A percentile compares a stretch with the other conserved stretches of the same genome.
phyloP scores from a whole-genome alignment of 441 rosid genomes.

The Isatis lusitanica region DNA sequence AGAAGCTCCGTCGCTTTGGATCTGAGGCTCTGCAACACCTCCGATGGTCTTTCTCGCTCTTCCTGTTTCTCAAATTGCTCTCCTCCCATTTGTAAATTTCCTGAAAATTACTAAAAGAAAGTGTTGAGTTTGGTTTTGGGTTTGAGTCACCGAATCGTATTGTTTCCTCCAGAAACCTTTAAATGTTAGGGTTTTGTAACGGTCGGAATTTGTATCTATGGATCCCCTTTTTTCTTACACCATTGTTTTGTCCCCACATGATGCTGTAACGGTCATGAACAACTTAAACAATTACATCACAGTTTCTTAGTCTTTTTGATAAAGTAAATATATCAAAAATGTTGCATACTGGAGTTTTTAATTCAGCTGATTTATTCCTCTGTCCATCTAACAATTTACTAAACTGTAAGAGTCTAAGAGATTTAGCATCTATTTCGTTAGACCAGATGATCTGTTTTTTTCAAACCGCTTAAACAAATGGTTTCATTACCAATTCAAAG shows the following conservation, averaged over 20 bases:
- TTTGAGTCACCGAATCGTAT: not conserved
- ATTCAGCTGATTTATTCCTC: not conserved
- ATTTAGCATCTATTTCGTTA: not conserved
- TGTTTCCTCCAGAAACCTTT: conserved; percentile 6
- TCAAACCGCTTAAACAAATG: not conserved
- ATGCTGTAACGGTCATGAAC: conserved; percentile 29
- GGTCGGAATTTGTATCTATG: conserved; percentile 39
- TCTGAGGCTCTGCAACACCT: conserved; percentile 63
- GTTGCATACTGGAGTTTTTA: not conserved
- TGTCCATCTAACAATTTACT: not conserved
- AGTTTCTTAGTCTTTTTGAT: not conserved
- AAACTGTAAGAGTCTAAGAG: not conserved
- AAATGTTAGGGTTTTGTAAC: conserved; percentile 44
- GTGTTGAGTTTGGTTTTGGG: not conserved
- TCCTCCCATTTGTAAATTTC: conserved; percentile 37
- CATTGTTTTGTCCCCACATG: conserved; percentile 1
- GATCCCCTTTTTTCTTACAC: not conserved
- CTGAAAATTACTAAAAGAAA: not conserved
- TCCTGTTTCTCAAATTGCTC: conserved; percentile 35
- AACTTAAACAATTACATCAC: not conserved
- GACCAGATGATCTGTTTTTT: not conserved
- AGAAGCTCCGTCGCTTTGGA: conserved; percentile 78
- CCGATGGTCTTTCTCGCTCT: conserved; percentile 28
- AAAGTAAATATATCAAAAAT: not conserved
- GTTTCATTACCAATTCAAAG: conserved; percentile 5